phyloP scores from a whole-genome alignment of 345 rosid species.

The Camelina laxa region DNA sequence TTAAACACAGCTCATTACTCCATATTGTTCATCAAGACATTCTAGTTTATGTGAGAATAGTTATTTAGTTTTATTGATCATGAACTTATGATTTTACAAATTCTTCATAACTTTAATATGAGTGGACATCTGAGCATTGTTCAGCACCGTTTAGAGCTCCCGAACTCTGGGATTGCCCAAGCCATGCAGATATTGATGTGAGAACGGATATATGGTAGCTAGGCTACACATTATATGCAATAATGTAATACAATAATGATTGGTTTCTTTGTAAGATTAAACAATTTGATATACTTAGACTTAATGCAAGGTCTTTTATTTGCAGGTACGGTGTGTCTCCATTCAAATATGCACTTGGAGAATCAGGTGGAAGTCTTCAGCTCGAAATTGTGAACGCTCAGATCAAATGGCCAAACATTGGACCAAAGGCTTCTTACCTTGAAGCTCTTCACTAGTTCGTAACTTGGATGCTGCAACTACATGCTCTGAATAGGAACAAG shows the following conservation, averaged over 20 bases:
- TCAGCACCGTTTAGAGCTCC: conserved; percentile 99
- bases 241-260: conserved; percentile 65
- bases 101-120: no score
- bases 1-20: no score
- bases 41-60: neutral
- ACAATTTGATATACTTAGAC: neutral
- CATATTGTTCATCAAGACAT: neutral
- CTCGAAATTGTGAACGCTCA: conserved; percentile 87
- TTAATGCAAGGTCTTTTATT: neutral
- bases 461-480: no score
- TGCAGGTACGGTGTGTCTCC: conserved; percentile 92
- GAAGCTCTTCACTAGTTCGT: conserved; percentile 91
- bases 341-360: conserved; percentile 95
- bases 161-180: conserved; percentile 98
- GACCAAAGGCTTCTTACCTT: conserved; percentile 78
- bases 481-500: no score
- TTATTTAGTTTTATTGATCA: neutral
- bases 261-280: conserved; percentile 5
- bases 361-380: conserved; percentile 97
- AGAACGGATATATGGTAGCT: conserved; percentile 98
- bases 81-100: neutral
- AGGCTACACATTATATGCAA: conserved; percentile 96
- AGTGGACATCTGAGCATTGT: conserved; percentile 97
- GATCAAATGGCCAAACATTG: conserved; percentile 73
- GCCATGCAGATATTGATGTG: conserved; percentile 93